A percentile compares a stretch with the other conserved stretches of the same genome.
These are phyloP conservation scores for Pleurozium schreberi DNA, from an alignment of 225 moss, liverwort and hornwort genomes.

Conservation along the genomic window DNA sequence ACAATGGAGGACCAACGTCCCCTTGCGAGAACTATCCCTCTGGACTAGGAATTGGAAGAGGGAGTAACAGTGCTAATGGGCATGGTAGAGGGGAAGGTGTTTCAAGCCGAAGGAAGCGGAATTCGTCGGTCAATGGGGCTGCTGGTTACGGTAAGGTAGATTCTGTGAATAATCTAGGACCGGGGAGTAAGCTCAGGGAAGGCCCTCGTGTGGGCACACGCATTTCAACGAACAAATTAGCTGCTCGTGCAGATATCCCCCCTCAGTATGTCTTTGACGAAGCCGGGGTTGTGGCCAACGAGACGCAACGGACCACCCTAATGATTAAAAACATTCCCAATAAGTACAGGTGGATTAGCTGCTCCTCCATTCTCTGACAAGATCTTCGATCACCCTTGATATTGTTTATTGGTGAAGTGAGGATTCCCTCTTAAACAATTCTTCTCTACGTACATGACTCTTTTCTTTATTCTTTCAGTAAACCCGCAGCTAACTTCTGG, in stretches of 20 bases:
- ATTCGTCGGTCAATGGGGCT: conserved; percentile 6
- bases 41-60: conserved; percentile 22
- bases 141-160: conserved; percentile 18
- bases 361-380: neutral
- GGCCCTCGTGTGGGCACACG: conserved; percentile 56
- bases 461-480: too few relatives aligned
- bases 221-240: conserved; percentile 45
- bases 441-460: too few relatives aligned
- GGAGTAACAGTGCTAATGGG: neutral
- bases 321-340: conserved; percentile 99
- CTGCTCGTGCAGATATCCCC: conserved; percentile 44
- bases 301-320: conserved; percentile 63
- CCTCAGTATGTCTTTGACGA: conserved; percentile 71
- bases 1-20: conserved; percentile 20
- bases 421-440: too few relatives aligned
- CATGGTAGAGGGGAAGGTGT: conserved; percentile 39
- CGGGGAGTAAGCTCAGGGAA: conserved; percentile 37
- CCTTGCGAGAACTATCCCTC: conserved; percentile 13
- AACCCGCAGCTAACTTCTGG: too few relatives aligned
- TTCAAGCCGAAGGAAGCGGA: conserved; percentile 45
- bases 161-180: neutral
- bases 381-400: too few relatives aligned
- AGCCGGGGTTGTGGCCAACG: conserved; percentile 36
- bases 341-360: conserved; percentile 65
- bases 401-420: too few relatives aligned